Percentiles rank a stretch among this genome's conserved stretches.
phyloP scores from a whole-genome alignment of 768 basidiomycete genomes.

The Boletus rubroflammeus region DNA sequence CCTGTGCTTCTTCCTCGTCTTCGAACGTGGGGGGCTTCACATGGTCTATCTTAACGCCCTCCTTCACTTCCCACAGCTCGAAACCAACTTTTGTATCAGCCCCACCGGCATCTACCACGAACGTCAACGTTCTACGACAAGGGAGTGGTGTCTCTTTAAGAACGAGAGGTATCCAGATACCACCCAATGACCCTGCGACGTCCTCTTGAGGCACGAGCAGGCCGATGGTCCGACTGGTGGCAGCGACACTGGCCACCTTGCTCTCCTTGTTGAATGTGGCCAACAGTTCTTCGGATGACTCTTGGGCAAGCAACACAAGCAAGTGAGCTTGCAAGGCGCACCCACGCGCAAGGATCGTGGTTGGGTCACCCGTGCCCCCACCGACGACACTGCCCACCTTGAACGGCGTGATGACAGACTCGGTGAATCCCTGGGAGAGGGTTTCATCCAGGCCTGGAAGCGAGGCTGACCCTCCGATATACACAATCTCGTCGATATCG shows the following conservation, averaged over 20 bases:
- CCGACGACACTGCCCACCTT: slow-evolving; percentile 63
- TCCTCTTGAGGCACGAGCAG: slow-evolving; percentile 56
- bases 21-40: slow-evolving; percentile 45
- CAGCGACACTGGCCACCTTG: slow-evolving; percentile 43
- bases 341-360: slow-evolving; percentile 73
- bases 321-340: slow-evolving; percentile 71
- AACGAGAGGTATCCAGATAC: slow-evolving; percentile 63
- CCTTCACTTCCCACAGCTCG: slow-evolving; percentile 77
- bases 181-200: slow-evolving; percentile 45
- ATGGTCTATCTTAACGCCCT: slow-evolving; percentile 62
- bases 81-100: slow-evolving; percentile 43
- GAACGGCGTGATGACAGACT: slow-evolving; percentile 64
- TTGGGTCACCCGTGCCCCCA: slow-evolving; percentile 74
- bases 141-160: slow-evolving; percentile 72
- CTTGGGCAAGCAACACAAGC: slow-evolving; percentile 45
- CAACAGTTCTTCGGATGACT: slow-evolving; percentile 49
- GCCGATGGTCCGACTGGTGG: slow-evolving; percentile 62
- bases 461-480: slow-evolving; percentile 71
- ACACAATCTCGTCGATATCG: slow-evolving; percentile 75
- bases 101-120: slow-evolving; percentile 53
- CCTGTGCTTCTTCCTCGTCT: slow-evolving; percentile 44
- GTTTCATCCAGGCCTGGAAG: slow-evolving; percentile 73
- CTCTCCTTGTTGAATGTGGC: slow-evolving; percentile 45
- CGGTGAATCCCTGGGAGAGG: slow-evolving; percentile 50
- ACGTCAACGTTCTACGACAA: slow-evolving; percentile 52